Percentiles rank a stretch among this genome's conserved stretches.
These are phyloP conservation scores for Epithemia pelagica DNA, from an alignment of 108 stramenopile species.

Conservation along the genomic window DNA sequence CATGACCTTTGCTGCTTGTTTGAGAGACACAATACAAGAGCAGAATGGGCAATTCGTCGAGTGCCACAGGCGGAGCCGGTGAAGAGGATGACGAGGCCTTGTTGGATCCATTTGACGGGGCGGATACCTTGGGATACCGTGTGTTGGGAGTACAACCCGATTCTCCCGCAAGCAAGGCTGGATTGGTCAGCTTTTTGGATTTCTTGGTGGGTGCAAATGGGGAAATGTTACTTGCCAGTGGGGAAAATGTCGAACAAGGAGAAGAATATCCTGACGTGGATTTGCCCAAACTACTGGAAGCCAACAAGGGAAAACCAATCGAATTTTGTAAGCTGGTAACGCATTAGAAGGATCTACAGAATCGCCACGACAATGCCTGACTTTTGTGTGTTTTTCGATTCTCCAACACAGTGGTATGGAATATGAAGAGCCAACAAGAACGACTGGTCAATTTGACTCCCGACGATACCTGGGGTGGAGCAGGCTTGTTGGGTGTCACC, in stretches of 20 bases:
- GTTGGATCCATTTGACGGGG: constrained; percentile 51
- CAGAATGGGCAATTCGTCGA: constrained; percentile 2
- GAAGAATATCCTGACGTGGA: constrained; percentile 83
- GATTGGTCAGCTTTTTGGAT: constrained; percentile 93
- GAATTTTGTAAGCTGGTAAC: constrained; percentile 46
- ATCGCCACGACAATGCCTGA: not conserved
- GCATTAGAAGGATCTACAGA: not conserved
- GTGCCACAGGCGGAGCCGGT: not conserved
- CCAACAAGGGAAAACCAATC: constrained; percentile 41
- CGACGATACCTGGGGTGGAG: constrained; percentile 81
- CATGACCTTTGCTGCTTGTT: no score
- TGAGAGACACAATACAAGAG: no score
- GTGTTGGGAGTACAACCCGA: constrained; percentile 94
- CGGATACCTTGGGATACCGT: constrained; percentile 86
- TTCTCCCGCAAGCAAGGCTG: constrained; percentile 80
- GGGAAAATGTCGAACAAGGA: constrained; percentile 60
- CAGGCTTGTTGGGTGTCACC: constrained; percentile 92
- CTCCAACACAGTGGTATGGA: constrained; percentile 57
- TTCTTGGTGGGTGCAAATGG: constrained; percentile 88
- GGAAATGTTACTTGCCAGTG: constrained; percentile 63
- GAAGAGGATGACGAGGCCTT: constrained; percentile 5
- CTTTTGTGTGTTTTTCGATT: not conserved
- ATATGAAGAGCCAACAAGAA: constrained; percentile 75
- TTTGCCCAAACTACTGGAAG: constrained; percentile 51
- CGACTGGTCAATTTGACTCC: constrained; percentile 77